Conservation (phyloP, 225 moss, liverwort and hornwort genomes). For the Marchantia paleacea region DNA sequence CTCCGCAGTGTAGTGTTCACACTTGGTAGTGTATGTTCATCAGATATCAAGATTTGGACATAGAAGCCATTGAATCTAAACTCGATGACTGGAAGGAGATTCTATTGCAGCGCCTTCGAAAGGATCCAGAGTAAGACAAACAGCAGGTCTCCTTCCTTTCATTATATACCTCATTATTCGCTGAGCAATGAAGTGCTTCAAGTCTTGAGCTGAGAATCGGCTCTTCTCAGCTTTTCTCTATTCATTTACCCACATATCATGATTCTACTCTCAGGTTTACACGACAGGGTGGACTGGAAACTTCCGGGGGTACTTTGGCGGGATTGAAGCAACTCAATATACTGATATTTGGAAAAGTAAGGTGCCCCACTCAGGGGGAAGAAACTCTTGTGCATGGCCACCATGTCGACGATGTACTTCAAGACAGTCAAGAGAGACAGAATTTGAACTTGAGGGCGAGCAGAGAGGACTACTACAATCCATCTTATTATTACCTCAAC, state of each 20-base stretch:
- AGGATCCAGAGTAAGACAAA: slow-evolving; percentile 50
- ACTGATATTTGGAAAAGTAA: slow-evolving; percentile 43
- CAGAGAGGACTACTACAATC: slow-evolving; percentile 46
- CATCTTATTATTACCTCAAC: slow-evolving; percentile 52
- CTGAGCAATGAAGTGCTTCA: not conserved
- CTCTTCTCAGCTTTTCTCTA: not conserved
- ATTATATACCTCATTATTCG: not conserved
- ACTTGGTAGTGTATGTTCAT: not conserved
- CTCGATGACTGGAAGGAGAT: slow-evolving; percentile 50
- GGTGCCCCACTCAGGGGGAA: slow-evolving; percentile 22
- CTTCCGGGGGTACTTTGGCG: slow-evolving; percentile 42
- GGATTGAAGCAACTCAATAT: slow-evolving; percentile 53
- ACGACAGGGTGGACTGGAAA: slow-evolving; percentile 43
- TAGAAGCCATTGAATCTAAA: slow-evolving; percentile 49
- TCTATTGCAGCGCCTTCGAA: slow-evolving; percentile 42
- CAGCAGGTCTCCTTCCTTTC: slow-evolving; percentile 16
- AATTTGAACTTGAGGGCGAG: slow-evolving; percentile 44
- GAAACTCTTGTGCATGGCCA: slow-evolving; percentile 13
- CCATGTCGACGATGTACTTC: slow-evolving; percentile 25
- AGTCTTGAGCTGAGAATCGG: not conserved
- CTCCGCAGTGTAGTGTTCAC: not conserved
- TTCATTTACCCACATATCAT: not conserved
- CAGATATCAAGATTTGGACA: slow-evolving; percentile 58
- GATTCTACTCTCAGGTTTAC: slow-evolving; percentile 25
- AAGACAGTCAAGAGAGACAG: slow-evolving; percentile 35